Base-by-base conservation (phyloP, 257 asterid species). In the Penstemon barbatus region DNA sequence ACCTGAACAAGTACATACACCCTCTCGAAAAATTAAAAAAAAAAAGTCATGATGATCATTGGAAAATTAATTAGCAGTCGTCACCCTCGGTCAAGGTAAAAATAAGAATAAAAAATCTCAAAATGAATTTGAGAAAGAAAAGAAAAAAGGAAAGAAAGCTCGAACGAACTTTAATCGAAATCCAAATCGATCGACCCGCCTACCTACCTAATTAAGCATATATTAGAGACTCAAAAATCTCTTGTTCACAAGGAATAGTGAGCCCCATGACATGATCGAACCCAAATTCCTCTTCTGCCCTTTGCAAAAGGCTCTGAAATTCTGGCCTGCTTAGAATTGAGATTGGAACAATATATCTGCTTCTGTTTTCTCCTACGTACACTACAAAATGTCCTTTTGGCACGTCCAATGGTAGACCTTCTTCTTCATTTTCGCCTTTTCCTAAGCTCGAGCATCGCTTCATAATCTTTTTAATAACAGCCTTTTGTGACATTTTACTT, bases 351-450 rank as follows among this genome's bases (percentile, higher is more conserved):
- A 86, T 76, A 46, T 81, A 77, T 55, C 92, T 62, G 48, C 70
- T 79, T 15, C 89, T 37, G 46, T 74, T 83, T 25, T 71, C 81
- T 1, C 92, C 92, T 3, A 86, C 92, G 46, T 86, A 83, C 13
- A 86, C 92, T 5, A 69, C 89, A 5, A 86, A 86, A 40, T 83
- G 92, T 0, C 92, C 92, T 55, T 25, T 83, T 10, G 92, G 89
- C 5, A 86, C 91, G 56, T 86, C 91, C 66, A 83, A 0, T 1
- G 88, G 86, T 5, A 75, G 72, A 40, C 86, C 86, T 57, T 72
- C 80, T 8, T 77, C 89, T 55, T 42, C 51, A 18, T 70, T 75
- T 25, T 44, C 70, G 18, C 83, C 81, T 2, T 81, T 84, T 0
- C 87, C 84, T 25, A 84, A 13, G 78, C 80, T 82, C 4, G 90